phyloP scores from a whole-genome alignment of 805 yeast species.

The Sungouiella blattae region DNA sequence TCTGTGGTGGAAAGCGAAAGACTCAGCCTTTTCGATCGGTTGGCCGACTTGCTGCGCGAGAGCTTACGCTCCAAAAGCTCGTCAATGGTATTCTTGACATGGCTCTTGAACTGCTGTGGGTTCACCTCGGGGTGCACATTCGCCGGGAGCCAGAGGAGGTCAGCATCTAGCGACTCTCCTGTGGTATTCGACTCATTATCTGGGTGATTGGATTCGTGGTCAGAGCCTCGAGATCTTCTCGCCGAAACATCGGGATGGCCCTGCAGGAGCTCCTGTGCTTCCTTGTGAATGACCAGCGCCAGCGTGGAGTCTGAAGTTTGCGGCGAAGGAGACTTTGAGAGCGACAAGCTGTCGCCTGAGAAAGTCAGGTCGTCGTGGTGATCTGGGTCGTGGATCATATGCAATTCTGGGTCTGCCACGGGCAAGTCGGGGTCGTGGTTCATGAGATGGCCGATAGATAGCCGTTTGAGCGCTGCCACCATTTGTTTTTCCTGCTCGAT shows the following conservation, averaged over 20 bases:
- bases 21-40: constrained; percentile 14
- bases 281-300: neutral
- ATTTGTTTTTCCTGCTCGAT: constrained; percentile 71
- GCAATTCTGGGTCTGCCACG: constrained; percentile 23
- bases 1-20: constrained; percentile 15
- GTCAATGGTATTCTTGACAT: constrained; percentile 57
- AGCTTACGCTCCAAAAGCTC: constrained; percentile 43
- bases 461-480: constrained; percentile 68
- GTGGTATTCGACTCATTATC: neutral
- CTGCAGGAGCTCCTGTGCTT: neutral
- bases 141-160: constrained; percentile 91
- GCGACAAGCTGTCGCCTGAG: constrained; percentile 1
- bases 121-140: constrained; percentile 90
- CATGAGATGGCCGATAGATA: constrained; percentile 63
- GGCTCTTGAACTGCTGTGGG: constrained; percentile 76
- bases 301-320: neutral
- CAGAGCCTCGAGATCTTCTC: too few species aligned
- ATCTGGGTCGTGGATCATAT: constrained; percentile 8
- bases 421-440: constrained; percentile 72
- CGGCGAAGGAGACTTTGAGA: constrained; percentile 1
- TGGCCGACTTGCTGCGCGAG: constrained; percentile 11
- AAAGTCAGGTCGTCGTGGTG: constrained; percentile 2
- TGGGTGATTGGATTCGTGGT: neutral
- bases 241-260: too few species aligned
- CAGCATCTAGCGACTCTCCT: constrained; percentile 24